A percentile compares a stretch with the other conserved stretches of the same genome.
Conservation (phyloP, 306 rosid species). For the Hylodesmum podocarpum region DNA sequence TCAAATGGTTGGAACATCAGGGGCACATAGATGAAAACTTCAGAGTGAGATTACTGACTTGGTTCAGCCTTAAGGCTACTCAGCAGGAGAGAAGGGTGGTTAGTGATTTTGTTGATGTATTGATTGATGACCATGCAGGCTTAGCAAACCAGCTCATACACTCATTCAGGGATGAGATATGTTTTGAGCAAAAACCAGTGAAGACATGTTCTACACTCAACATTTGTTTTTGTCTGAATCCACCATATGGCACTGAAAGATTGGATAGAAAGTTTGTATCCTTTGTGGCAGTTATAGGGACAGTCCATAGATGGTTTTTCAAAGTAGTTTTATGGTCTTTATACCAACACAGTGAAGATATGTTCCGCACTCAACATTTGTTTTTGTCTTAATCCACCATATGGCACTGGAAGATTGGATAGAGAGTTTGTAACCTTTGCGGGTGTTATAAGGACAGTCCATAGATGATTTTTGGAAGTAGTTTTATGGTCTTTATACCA, state of each 20-base stretch:
- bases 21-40: conserved; percentile 69
- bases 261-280: conserved; percentile 8
- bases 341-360: conserved; percentile 31
- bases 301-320: conserved; percentile 28
- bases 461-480: conserved; percentile 22
- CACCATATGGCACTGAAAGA: conserved; percentile 37
- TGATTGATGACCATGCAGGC: conserved; percentile 84
- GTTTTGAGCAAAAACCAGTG: conserved; percentile 52
- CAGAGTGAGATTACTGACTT: conserved; percentile 83
- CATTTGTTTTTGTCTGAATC: not conserved
- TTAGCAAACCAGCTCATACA: conserved; percentile 82
- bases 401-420: conserved; percentile 37
- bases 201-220: conserved; percentile 32
- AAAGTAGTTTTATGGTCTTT: too few species aligned
- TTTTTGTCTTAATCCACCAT: not conserved
- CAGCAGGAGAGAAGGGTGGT: conserved; percentile 82
- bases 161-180: conserved; percentile 71
- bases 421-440: conserved; percentile 14
- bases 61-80: conserved; percentile 94
- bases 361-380: conserved; percentile 30
- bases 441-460: conserved; percentile 24
- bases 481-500: conserved; percentile 17
- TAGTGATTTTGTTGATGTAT: conserved; percentile 73
- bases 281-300: conserved; percentile 27
- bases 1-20: conserved; percentile 69